Evolutionary conservation across 2,329 filamentous ascomycete genomes (phyloP), one percentile per base, ranked within the genome.

Genomic region (Mariannaea elegans): DNA sequence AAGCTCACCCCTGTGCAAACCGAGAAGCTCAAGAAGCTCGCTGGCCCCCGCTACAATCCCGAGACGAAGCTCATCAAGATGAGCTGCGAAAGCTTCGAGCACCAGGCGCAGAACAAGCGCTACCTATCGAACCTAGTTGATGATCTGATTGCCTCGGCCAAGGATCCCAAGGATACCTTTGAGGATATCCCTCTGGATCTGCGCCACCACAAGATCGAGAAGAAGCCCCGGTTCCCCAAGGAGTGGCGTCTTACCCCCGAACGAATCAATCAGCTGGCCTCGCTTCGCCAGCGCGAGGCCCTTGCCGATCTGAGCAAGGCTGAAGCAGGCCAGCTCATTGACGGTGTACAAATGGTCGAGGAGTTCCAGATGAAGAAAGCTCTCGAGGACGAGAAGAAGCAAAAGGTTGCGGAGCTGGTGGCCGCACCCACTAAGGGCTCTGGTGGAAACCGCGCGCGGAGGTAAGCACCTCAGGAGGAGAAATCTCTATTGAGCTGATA

Each of bases 61-160:
- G 84, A 89, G 68, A 93, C 83, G 54, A 87, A 93, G 69, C 81
- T 92, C 59, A 82, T 97, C 70, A 93, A 92, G 78, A 97, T 99
- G 85, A 93, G 91, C 73, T 92, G 91, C 79, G 95, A 98, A 77
- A 88, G 89, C 73, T 97, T 91, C 76, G 88, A 92, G 73, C 91
- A 94, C 55, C 90, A 93, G 73, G 92, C 94, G 16, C 94, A 98
- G 81, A 99, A 99, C 82, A 99, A 98, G 84, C 88, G 92, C n/a
- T 95, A 95, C 75, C 83, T 99, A 19, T 90, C 88, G 52, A 92
- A 97, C 70, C 77, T 93, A 47, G 86, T 98, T 48, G 82, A 90
- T 64, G 86, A 83, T 48, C 80, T 99, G 65, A 79, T 99, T 59
- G 81, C 80, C 7, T 88, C 92, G 73, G 93, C 94, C 59, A 91